These are phyloP conservation scores for Podospora tetraspora DNA, from an alignment of 495 filamentous ascomycete species.

Conservation along the genomic window DNA sequence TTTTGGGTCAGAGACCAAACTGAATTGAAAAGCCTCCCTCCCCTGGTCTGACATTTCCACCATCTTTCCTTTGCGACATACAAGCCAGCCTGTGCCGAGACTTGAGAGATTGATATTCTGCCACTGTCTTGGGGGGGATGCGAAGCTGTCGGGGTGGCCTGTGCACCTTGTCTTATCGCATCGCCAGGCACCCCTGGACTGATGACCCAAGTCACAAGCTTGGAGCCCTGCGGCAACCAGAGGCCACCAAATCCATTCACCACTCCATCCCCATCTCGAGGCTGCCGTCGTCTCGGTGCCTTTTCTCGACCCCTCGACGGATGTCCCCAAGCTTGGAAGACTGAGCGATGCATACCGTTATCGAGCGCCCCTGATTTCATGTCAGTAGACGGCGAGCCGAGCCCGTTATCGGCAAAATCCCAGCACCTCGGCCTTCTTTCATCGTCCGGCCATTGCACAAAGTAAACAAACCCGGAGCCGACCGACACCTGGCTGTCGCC, in stretches of 20 bases:
- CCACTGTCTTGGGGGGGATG: background rate
- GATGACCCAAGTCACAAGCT: background rate
- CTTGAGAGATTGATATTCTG: background rate
- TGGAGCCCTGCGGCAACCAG: background rate
- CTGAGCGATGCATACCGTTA: background rate
- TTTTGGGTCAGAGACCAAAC: background rate
- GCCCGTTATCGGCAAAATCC: background rate
- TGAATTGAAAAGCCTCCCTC: background rate
- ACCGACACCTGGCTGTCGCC: background rate
- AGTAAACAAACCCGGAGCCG: slow-evolving; percentile 6
- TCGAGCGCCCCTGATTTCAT: background rate
- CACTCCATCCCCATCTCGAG: background rate
- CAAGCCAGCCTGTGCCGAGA: background rate
- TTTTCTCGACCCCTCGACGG: background rate
- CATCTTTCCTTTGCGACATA: background rate
- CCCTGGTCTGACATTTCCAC: background rate
- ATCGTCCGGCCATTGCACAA: background rate
- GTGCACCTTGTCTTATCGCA: background rate
- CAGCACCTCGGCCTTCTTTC: background rate
- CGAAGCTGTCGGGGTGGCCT: background rate
- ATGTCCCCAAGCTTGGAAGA: background rate
- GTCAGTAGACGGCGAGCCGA: background rate
- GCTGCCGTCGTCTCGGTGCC: background rate
- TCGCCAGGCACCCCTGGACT: background rate
- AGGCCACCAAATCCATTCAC: background rate